A percentile compares a stretch with the other conserved stretches of the same genome.
Evolutionary conservation across 257 asterid species (phyloP).

Genomic region (Echites panduratus): DNA sequence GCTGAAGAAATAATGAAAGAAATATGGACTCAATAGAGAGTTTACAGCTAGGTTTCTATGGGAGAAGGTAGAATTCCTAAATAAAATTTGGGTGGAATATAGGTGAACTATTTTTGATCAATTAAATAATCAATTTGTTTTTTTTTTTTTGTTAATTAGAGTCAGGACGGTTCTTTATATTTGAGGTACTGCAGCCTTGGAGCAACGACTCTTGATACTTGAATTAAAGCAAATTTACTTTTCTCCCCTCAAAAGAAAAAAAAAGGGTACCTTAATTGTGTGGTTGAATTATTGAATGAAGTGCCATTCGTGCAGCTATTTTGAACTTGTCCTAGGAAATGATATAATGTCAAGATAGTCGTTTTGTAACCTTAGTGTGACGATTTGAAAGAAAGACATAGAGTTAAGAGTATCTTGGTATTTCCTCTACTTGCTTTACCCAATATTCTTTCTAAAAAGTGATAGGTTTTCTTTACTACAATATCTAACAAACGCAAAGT

Average conservation of each 20-base stretch:
- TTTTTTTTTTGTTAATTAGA: not conserved
- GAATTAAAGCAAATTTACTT: no score
- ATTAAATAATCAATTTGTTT: not conserved
- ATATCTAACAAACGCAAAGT: no score
- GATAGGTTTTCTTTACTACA: no score
- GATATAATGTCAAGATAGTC: not conserved
- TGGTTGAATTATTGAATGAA: not conserved
- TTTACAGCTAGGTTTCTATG: not conserved
- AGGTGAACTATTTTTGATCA: not conserved
- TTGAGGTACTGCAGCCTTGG: not conserved
- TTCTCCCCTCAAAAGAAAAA: not conserved
- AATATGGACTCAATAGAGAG: not conserved
- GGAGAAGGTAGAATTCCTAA: not conserved
- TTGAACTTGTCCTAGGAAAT: not conserved
- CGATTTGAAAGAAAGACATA: not conserved
- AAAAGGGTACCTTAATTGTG: not conserved
- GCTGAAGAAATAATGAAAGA: not conserved
- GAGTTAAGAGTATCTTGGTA: not conserved
- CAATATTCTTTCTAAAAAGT: not conserved
- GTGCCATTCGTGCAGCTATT: not conserved
- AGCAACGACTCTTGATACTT: not conserved
- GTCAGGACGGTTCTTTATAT: not conserved
- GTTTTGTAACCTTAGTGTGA: not conserved
- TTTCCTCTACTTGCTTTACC: not conserved
- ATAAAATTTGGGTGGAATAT: not conserved